A percentile compares a stretch with the other conserved stretches of the same genome.
Conservation (phyloP, 1,284 basidiomycete genomes). For the Cronartium quercuum region DNA sequence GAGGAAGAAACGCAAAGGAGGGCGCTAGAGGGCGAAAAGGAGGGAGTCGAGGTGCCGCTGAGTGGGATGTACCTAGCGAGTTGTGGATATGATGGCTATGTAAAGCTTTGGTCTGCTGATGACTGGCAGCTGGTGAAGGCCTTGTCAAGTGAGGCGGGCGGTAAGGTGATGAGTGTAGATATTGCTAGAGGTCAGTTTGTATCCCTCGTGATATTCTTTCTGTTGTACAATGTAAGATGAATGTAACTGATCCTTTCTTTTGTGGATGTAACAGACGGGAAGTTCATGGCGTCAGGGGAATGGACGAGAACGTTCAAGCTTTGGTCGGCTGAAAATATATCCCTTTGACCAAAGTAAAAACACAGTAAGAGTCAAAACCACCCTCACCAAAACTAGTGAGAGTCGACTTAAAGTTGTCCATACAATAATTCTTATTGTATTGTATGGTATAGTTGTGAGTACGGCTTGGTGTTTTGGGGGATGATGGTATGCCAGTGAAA, state of each 20-base stretch:
- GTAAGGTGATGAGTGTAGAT: conserved; percentile 98
- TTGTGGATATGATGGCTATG: conserved; percentile 87
- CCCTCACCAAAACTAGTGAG: neutral
- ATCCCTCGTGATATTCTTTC: neutral
- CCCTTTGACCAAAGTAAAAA: conserved; percentile 24
- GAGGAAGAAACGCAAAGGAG: conserved; percentile 41
- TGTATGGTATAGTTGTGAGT: too few species aligned
- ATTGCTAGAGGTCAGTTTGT: conserved; percentile 54
- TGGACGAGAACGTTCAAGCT: conserved; percentile 91
- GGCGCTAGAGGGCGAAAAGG: conserved; percentile 39
- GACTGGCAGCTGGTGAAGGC: conserved; percentile 90
- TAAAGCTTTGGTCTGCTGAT: conserved; percentile 95
- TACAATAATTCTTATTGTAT: too few species aligned
- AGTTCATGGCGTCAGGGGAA: conserved; percentile 78
- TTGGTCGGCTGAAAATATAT: conserved; percentile 60
- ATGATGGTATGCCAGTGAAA: too few species aligned
- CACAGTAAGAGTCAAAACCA: neutral
- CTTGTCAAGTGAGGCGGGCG: conserved; percentile 75
- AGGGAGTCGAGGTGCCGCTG: conserved; percentile 40
- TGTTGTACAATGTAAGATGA: neutral
- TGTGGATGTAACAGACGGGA: conserved; percentile 58
- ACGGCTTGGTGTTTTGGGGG: too few species aligned
- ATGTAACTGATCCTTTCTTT: neutral
- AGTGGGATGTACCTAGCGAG: conserved; percentile 88
- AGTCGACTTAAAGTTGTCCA: too few species aligned